Percentiles rank a stretch among this genome's conserved stretches.
These are phyloP conservation scores for Circinella minor DNA, from an alignment of 371 early-diverging fungal species.

Conservation along the genomic window DNA sequence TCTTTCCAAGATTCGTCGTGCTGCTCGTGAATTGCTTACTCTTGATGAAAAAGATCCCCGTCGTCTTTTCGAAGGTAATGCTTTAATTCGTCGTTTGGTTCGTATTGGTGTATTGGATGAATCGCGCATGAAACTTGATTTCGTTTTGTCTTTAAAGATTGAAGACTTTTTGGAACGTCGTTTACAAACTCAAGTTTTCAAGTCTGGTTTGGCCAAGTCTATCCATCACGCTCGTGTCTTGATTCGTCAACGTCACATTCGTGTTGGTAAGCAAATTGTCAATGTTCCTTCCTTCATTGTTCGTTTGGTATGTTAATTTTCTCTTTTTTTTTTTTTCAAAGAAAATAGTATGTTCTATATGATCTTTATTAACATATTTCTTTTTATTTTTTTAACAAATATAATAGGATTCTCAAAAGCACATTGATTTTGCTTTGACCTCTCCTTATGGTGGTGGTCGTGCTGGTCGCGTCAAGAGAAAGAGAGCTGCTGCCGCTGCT, in stretches of 20 bases:
- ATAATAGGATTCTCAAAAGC: conserved; percentile 90
- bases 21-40: conserved; percentile 99
- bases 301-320: conserved; percentile 62
- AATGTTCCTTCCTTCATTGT: conserved; percentile 97
- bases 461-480: conserved; percentile 97
- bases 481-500: conserved; percentile 74
- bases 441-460: conserved; percentile 99
- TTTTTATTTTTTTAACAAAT: too few relatives aligned
- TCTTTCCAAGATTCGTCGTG: conserved; percentile 99
- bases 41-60: conserved; percentile 97
- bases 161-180: conserved; percentile 99
- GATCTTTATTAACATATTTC: background rate
- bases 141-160: conserved; percentile 97
- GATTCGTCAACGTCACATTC: conserved; percentile 98
- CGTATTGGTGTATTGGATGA: conserved; percentile 98
- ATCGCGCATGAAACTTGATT: conserved; percentile 98
- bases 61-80: conserved; percentile 99
- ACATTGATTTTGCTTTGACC: conserved; percentile 98
- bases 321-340: background rate
- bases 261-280: conserved; percentile 99
- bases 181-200: conserved; percentile 99
- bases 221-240: conserved; percentile 99
- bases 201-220: conserved; percentile 98
- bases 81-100: conserved; percentile 97
- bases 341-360: background rate